Base-by-base conservation (phyloP, 2,329 filamentous ascomycete species). In the Elsinoe fawcettii region DNA sequence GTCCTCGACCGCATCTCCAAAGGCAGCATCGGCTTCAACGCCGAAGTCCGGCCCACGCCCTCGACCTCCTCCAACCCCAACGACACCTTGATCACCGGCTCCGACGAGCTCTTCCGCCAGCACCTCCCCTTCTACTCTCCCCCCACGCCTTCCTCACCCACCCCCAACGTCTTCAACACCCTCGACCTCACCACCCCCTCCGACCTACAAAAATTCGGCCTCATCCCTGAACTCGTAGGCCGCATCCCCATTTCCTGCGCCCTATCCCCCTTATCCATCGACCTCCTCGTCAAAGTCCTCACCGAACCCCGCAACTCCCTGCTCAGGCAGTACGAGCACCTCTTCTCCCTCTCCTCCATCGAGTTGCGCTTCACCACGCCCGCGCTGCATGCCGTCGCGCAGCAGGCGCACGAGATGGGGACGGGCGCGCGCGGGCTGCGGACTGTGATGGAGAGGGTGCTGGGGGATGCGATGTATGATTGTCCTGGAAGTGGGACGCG, bases 161-260 rank as follows among this genome's bases (percentile, higher is more conserved):
- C 83, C 3, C 87, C 89, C 1, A 77, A 81, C 9, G 95, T 65
- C 75, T 96, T 90, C 66, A 92, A 79, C 14, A 66, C 74, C 1
- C 82, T 96, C 61, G 71, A 82, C 41, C 65, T 81, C 5, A 75
- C 82, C 49, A 93, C 99, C 71, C 77, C 96, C 23, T 91, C 97
- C 71, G 86, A 83, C 44, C 71, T 95, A 51, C 70, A 72, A 14
- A 80, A 80, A 1, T 64, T 68, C 1, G 76, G 91, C 12, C 89
- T 96, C 67, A 96, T 96, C 56, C 91, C 91, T 0, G 91, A 96
- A 72, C 78, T 96, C n/a, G 87, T 97, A 55, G 93, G 93, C n/a
- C 87, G 93, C 16, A 84, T 99, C 49, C 92, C 95, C 55, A 89
- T 96, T 59, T 87, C 90, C 51, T 90, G 90, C 60, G 88, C 93